Conservation (phyloP, 371 early-diverging fungal species). For the Mortierella polycephala region DNA sequence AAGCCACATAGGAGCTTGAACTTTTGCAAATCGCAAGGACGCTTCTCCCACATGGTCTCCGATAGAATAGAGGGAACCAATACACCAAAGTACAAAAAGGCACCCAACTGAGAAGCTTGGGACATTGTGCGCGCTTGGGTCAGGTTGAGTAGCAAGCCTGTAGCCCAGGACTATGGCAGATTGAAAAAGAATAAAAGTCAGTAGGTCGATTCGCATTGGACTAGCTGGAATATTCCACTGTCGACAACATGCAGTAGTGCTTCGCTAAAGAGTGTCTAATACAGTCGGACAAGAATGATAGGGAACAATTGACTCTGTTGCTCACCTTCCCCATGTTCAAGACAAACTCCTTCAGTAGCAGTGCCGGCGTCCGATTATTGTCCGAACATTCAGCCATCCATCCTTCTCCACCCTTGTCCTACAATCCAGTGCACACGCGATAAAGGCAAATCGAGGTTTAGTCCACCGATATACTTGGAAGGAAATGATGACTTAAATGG, state of each 20-base stretch:
- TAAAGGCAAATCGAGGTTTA: background rate
- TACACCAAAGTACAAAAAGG: slow-evolving; percentile 45
- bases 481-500: background rate
- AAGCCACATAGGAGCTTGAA: slow-evolving; percentile 47
- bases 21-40: slow-evolving; percentile 51
- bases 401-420: slow-evolving; percentile 42
- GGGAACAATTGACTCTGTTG: background rate
- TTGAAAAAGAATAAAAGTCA: background rate
- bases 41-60: slow-evolving; percentile 50
- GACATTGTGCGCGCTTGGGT: slow-evolving; percentile 47
- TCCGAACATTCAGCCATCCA: slow-evolving; percentile 11
- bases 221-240: background rate
- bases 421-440: background rate
- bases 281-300: too few species aligned
- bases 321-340: slow-evolving; percentile 42
- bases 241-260: background rate
- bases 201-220: background rate
- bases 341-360: slow-evolving; percentile 38
- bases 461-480: background rate
- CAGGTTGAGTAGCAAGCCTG: slow-evolving; percentile 47
- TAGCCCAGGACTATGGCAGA: slow-evolving; percentile 30
- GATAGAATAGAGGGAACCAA: slow-evolving; percentile 33
- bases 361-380: slow-evolving; percentile 10
- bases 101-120: slow-evolving; percentile 46
- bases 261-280: background rate